These are phyloP conservation scores for Cryptomeria japonica DNA, from an alignment of 75 land plant genomes.

Conservation along the genomic window DNA sequence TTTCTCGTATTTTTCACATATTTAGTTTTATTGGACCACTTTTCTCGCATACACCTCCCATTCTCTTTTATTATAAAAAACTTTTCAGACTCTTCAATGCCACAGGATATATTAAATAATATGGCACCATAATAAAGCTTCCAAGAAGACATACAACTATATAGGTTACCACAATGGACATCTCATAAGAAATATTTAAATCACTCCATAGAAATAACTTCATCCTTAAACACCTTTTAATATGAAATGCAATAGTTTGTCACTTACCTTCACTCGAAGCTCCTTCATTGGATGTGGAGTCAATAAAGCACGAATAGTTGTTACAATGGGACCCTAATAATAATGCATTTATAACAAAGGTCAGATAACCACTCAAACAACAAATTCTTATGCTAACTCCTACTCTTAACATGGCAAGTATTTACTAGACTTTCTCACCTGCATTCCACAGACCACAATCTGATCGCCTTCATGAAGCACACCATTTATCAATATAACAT, in stretches of 20 bases:
- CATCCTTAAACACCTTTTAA: background rate
- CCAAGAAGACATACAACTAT: too few species aligned
- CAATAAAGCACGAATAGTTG: constrained; percentile 80
- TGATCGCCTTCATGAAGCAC: constrained; percentile 98
- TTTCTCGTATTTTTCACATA: too few species aligned
- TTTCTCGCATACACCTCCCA: too few species aligned
- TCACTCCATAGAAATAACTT: too few species aligned
- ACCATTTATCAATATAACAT: constrained; percentile 96
- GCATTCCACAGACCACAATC: constrained; percentile 98
- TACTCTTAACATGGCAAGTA: background rate
- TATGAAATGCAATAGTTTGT: background rate
- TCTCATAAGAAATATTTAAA: too few species aligned
- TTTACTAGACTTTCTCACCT: constrained; percentile 41
- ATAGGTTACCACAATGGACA: too few species aligned
- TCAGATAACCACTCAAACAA: background rate
- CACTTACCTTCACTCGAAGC: constrained; percentile 86
- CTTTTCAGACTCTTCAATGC: too few species aligned
- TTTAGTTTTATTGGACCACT: too few species aligned
- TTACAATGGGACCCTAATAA: constrained; percentile 92
- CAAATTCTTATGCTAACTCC: background rate
- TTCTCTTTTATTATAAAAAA: too few species aligned
- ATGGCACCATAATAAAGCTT: too few species aligned
- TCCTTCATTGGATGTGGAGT: constrained; percentile 99
- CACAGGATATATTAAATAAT: too few species aligned
- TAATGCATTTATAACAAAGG: background rate